phyloP scores from a whole-genome alignment of 257 asterid genomes.

The Gentiana straminea region DNA sequence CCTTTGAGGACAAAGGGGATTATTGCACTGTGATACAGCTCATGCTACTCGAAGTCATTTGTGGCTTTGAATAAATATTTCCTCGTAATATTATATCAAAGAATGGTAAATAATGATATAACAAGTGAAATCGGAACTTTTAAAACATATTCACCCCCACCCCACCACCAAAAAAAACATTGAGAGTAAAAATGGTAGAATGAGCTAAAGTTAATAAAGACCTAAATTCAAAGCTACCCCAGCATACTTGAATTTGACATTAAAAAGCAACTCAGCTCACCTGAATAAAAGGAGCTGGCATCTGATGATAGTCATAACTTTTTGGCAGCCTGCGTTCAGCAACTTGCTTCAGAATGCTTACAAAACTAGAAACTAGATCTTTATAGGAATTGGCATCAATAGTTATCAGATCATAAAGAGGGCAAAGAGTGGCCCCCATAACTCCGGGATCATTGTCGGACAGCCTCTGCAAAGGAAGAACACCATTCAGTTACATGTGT shows the following conservation, averaged over 20 bases:
- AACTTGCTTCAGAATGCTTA: slow-evolving; percentile 90
- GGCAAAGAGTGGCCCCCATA: slow-evolving; percentile 96
- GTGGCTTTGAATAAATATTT: no score
- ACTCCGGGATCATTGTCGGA: slow-evolving; percentile 98
- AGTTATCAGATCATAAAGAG: slow-evolving; percentile 76
- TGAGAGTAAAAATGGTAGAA: background rate
- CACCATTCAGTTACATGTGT: background rate
- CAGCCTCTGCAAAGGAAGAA: slow-evolving; percentile 57
- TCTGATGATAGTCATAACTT: slow-evolving; percentile 94
- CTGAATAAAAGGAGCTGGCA: slow-evolving; percentile 99
- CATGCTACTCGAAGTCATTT: no score
- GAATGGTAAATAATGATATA: no score
- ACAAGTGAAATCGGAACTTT: no score
- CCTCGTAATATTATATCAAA: no score
- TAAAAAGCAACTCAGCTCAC: slow-evolving; percentile 12
- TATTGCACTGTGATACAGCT: no score
- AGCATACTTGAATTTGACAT: background rate
- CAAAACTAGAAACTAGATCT: slow-evolving; percentile 84
- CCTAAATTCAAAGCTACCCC: background rate
- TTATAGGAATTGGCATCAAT: slow-evolving; percentile 65
- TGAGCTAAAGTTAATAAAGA: background rate
- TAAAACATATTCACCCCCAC: background rate
- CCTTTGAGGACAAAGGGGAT: no score
- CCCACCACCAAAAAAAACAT: background rate
- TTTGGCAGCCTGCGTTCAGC: slow-evolving; percentile 92